A percentile compares a stretch with the other conserved stretches of the same genome.
Evolutionary conservation across 1,284 basidiomycete species (phyloP).

Genomic region (Volvariella volvacea): DNA sequence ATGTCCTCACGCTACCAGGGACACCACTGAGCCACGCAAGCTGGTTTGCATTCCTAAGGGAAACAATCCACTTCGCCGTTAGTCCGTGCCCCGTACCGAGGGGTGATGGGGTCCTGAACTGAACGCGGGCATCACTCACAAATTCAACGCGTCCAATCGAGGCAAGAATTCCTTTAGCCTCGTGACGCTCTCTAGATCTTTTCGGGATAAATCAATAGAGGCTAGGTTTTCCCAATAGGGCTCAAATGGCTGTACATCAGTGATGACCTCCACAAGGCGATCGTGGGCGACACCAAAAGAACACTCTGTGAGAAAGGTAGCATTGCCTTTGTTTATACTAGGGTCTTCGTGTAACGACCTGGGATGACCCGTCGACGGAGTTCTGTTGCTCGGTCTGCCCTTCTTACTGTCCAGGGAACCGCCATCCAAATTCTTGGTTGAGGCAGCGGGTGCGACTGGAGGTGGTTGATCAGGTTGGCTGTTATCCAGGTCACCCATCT

Average conservation of each 20-base stretch:
- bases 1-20: slow-evolving; percentile 69
- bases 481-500: slow-evolving; percentile 42
- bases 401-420: slow-evolving; percentile 20
- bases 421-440: too few species aligned
- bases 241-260: slow-evolving; percentile 92
- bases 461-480: slow-evolving; percentile 27
- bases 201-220: slow-evolving; percentile 73
- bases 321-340: slow-evolving; percentile 57
- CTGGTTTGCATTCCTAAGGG: slow-evolving; percentile 70
- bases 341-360: slow-evolving; percentile 35
- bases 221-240: slow-evolving; percentile 87
- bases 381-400: slow-evolving; percentile 22
- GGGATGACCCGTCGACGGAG: slow-evolving; percentile 16
- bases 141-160: slow-evolving; percentile 67
- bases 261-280: slow-evolving; percentile 86
- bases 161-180: slow-evolving; percentile 94
- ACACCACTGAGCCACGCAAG: slow-evolving; percentile 86
- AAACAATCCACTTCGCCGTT: slow-evolving; percentile 12
- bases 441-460: too few species aligned
- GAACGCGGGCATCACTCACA: slow-evolving; percentile 50
- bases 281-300: slow-evolving; percentile 93
- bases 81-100: neutral
- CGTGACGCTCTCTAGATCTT: slow-evolving; percentile 84
- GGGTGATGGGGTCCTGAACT: neutral
- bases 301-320: slow-evolving; percentile 89